Percentiles rank a stretch among this genome's conserved stretches.
Evolutionary conservation across 257 asterid genomes (phyloP).

Genomic region (Plantago ovata): DNA sequence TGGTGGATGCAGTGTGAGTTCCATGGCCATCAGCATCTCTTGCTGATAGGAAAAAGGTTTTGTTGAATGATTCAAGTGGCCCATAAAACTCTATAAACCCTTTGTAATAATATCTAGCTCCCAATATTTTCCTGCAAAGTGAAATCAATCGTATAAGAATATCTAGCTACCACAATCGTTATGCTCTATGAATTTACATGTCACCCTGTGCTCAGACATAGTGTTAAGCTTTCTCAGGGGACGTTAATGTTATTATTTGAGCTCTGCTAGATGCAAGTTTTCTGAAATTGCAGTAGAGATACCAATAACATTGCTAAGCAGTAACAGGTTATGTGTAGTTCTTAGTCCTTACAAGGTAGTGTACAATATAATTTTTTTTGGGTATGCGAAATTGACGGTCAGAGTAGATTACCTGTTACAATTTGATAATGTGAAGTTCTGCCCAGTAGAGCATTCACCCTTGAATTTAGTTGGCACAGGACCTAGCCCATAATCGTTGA

Average conservation of each 20-base stretch:
- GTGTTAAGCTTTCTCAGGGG: too few relatives aligned
- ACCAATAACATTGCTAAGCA: too few relatives aligned
- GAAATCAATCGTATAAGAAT: slow-evolving; percentile 1
- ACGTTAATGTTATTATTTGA: too few relatives aligned
- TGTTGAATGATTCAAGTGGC: slow-evolving; percentile 41
- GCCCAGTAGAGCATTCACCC: slow-evolving; percentile 52
- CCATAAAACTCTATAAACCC: slow-evolving; percentile 37
- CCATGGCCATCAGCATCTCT: slow-evolving; percentile 49
- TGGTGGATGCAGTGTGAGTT: slow-evolving; percentile 54
- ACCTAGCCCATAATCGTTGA: slow-evolving; percentile 41
- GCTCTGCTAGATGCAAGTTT: too few relatives aligned
- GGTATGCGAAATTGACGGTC: too few relatives aligned
- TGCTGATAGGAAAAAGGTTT: slow-evolving; percentile 35
- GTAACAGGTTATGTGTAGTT: too few relatives aligned
- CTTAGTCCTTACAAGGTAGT: too few relatives aligned
- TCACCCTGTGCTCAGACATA: too few relatives aligned
- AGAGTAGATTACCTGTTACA: slow-evolving; percentile 42
- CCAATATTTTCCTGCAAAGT: slow-evolving; percentile 46
- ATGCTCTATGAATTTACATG: too few relatives aligned
- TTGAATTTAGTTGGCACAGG: slow-evolving; percentile 51
- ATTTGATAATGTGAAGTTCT: slow-evolving; percentile 39
- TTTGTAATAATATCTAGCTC: slow-evolving; percentile 50
- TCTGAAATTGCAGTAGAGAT: too few relatives aligned
- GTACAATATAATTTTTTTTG: too few relatives aligned
- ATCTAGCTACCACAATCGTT: too few relatives aligned